Percentiles rank a stretch among this genome's conserved stretches.
Evolutionary conservation across 176 grass and related monocot species (phyloP).

Genomic region (Typha latifolia): DNA sequence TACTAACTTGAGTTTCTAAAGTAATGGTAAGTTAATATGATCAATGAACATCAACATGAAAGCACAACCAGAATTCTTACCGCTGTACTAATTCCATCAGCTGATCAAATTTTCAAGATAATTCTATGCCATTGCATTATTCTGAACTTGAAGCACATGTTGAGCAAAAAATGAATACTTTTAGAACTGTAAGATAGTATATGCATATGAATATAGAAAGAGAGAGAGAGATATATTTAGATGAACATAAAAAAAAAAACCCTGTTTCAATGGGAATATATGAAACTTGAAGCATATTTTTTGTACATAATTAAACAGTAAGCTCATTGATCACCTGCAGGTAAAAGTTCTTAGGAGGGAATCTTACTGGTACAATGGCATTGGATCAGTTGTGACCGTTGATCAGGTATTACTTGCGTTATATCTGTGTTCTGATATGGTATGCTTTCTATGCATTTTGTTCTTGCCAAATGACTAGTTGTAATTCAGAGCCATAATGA

Average conservation of each 20-base stretch:
- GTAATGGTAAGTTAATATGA: no score
- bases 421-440: background rate
- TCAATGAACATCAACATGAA: background rate
- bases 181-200: no score
- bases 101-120: no score
- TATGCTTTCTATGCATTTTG: background rate
- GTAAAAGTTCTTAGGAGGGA: conserved; percentile 93
- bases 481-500: no score
- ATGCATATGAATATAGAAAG: no score
- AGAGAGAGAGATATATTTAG: no score
- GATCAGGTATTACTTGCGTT: conserved; percentile 50
- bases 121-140: no score
- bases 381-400: conserved; percentile 62
- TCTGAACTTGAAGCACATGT: no score
- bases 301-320: background rate
- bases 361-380: conserved; percentile 93
- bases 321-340: conserved; percentile 23
- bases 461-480: background rate
- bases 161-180: no score
- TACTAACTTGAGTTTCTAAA: no score
- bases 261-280: background rate
- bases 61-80: no score
- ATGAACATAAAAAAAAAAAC: background rate
- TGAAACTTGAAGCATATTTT: background rate
- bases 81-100: no score